Base-by-base conservation (phyloP, 1,284 basidiomycete species). In the Pisolithus thermaeus region DNA sequence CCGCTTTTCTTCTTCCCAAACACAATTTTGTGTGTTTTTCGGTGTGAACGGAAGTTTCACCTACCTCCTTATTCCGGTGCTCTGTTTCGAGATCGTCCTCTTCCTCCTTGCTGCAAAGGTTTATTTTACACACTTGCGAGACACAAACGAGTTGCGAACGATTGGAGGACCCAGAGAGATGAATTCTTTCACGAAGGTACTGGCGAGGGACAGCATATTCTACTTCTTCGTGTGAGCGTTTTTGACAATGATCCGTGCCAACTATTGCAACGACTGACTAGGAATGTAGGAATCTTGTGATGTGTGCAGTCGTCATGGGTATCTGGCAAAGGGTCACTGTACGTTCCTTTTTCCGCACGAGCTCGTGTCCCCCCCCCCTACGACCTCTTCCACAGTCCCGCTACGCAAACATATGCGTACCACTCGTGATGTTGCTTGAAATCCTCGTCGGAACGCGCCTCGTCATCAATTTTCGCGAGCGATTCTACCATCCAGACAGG, bases 351-450 rank as follows among this genome's bases (percentile, higher is more conserved):
- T 23, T 2, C 11, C 23, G 7, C 27, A 36, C 32, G 27, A 18
- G 30, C 22, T 35, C 9, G 30, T 9, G 1, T 30, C 30, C 30
- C 5, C 18, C 18, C 23, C 3, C 41, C 12, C 20, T 16, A 8
- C n/a, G 30, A 30, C 30, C 32, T 35, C 41, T 22, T 32, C 35
- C 40, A 18, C 38, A 65, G 64, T 54, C 47, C 4, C 32, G 56
- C 16, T 63, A 65, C 18, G 65, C 67, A 9, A 69, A 64, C 16
- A 51, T 68, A 46, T 68, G 61, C 28, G 49, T 64, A n/a, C 66
- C 64, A 2, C 57, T 65, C 27, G 63, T 69, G 41, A 67, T 68
- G 67, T 45, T 68, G 8, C 55, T 65, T 22, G 67, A 69, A 39
- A 56, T 64, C 18, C 27, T 68, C 18, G 52, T 68, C 14, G 67